These are phyloP conservation scores for Lactarius akahatsu DNA, from an alignment of 768 basidiomycete species.

Conservation along the genomic window DNA sequence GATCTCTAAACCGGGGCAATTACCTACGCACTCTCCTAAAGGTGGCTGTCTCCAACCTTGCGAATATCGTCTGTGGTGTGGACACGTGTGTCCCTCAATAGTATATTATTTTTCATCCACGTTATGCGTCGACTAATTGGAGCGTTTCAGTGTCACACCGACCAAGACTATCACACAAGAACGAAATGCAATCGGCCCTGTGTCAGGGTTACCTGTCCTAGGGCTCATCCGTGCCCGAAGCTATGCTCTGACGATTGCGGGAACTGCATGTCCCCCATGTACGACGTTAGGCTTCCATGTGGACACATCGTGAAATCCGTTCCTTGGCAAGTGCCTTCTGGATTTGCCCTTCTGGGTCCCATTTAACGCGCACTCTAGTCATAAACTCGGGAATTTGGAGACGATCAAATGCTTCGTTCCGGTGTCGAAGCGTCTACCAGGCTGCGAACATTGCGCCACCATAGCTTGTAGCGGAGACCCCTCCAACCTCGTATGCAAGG, in stretches of 20 bases:
- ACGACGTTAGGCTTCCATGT: conserved; percentile 33
- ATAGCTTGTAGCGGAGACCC: conserved; percentile 31
- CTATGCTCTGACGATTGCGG: conserved; percentile 35
- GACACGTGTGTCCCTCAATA: conserved; percentile 36
- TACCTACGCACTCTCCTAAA: conserved; percentile 23
- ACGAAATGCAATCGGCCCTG: conserved; percentile 33
- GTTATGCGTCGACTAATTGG: neutral
- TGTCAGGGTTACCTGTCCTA: conserved; percentile 27
- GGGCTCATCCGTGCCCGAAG: conserved; percentile 33
- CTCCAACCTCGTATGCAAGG: conserved; percentile 28
- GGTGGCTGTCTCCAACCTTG: conserved; percentile 38
- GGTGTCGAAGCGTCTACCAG: conserved; percentile 33
- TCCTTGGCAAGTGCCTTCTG: conserved; percentile 33
- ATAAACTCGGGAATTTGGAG: conserved; percentile 30
- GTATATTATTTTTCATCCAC: conserved; percentile 18
- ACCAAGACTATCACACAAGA: conserved; percentile 30
- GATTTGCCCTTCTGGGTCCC: neutral
- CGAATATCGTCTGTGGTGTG: conserved; percentile 33
- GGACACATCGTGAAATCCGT: conserved; percentile 31
- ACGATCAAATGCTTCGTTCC: conserved; percentile 31
- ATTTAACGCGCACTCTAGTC: conserved; percentile 26
- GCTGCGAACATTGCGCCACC: conserved; percentile 36
- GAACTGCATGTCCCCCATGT: conserved; percentile 33
- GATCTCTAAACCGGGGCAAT: conserved; percentile 24
- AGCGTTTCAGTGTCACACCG: conserved; percentile 30